These are phyloP conservation scores for Arctium lappa DNA, from an alignment of 129 eudicot genomes.

Conservation along the genomic window DNA sequence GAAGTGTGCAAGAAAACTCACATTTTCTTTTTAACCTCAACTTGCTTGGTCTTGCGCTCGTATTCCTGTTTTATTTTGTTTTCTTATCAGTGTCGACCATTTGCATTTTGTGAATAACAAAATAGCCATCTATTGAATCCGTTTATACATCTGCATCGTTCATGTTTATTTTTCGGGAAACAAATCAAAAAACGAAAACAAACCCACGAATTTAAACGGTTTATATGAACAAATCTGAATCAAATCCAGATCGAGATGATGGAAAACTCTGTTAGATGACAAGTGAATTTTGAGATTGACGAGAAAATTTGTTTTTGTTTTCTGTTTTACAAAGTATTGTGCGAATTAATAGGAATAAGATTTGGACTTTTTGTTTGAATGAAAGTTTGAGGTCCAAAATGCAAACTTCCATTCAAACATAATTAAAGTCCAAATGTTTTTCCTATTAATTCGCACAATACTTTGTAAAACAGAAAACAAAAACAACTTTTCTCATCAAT, in stretches of 20 bases:
- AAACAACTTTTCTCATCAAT: not conserved
- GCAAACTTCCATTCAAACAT: not conserved
- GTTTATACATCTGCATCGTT: slow-evolving; percentile 65
- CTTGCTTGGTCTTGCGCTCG: slow-evolving; percentile 78
- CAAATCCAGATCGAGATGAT: slow-evolving; percentile 9
- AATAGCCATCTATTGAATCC: slow-evolving; percentile 58
- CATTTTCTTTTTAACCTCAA: slow-evolving; percentile 78
- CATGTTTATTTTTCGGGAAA: slow-evolving; percentile 30
- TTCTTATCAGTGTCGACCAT: slow-evolving; percentile 79
- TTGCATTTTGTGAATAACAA: slow-evolving; percentile 44
- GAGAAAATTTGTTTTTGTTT: not conserved
- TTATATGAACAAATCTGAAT: slow-evolving; percentile 21
- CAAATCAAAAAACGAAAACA: not conserved
- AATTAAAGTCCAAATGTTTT: slow-evolving; percentile 5
- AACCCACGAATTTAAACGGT: not conserved
- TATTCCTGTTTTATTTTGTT: slow-evolving; percentile 58
- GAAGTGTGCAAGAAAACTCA: slow-evolving; percentile 16
- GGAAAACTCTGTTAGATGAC: not conserved
- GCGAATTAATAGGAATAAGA: not conserved
- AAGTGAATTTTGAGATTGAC: not conserved
- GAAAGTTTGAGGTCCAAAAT: no score
- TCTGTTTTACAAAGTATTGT: slow-evolving; percentile 1
- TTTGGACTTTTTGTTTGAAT: no score
- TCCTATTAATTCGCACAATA: slow-evolving; percentile 6
- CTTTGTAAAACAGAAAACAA: not conserved